Conservation (phyloP, 345 rosid genomes). For the Boechera stricta region DNA sequence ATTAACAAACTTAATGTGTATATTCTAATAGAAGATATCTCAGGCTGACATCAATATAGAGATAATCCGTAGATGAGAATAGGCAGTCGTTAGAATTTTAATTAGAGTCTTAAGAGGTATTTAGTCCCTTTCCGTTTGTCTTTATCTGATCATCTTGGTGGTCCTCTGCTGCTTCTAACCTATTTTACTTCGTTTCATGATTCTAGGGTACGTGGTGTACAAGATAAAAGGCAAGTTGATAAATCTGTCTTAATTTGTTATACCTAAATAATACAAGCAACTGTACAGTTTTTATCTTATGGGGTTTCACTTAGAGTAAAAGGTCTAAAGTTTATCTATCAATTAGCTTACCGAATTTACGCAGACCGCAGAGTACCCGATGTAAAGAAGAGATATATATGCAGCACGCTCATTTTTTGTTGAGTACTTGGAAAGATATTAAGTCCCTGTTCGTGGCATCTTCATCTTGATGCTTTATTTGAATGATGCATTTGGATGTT, state of each 20-base stretch:
- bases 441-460: slow-evolving; percentile 11
- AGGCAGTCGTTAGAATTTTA: slow-evolving; percentile 89
- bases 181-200: slow-evolving; percentile 34
- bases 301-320: slow-evolving; percentile 27
- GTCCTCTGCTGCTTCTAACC: slow-evolving; percentile 39
- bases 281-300: slow-evolving; percentile 23
- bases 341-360: slow-evolving; percentile 73
- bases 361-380: slow-evolving; percentile 94
- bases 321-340: slow-evolving; percentile 33
- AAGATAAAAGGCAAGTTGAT: slow-evolving; percentile 96
- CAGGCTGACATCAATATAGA: slow-evolving; percentile 70
- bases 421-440: slow-evolving; percentile 98
- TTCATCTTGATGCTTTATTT: no score
- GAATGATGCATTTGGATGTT: no score
- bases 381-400: slow-evolving; percentile 88
- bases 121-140: slow-evolving; percentile 14
- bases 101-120: slow-evolving; percentile 92
- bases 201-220: slow-evolving; percentile 83
- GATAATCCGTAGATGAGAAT: slow-evolving; percentile 89
- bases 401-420: slow-evolving; percentile 90
- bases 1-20: no score
- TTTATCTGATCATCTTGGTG: slow-evolving; percentile 35
- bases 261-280: slow-evolving; percentile 14
- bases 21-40: slow-evolving; percentile 51
- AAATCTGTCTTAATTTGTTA: slow-evolving; percentile 44